A percentile compares a stretch with the other conserved stretches of the same genome.
Evolutionary conservation across 192 early-diverging fungal genomes (phyloP).

Genomic region (Podochytrium sp.): DNA sequence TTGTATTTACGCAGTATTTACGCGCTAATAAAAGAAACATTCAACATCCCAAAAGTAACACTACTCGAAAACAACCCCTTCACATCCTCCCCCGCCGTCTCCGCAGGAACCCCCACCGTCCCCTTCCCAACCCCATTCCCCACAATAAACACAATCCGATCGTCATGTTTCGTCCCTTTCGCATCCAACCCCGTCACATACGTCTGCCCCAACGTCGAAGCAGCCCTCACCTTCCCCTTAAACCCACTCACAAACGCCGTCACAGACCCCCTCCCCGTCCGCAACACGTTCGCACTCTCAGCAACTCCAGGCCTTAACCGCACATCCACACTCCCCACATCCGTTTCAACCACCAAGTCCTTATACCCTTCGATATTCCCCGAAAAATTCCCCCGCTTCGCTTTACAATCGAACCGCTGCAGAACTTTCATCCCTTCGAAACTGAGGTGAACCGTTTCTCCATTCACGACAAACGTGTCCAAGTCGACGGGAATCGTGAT

Average conservation of each 20-base stretch:
- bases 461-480: slow-evolving; percentile 12
- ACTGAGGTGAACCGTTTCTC: background rate
- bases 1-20: too few relatives aligned
- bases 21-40: background rate
- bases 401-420: background rate
- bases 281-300: background rate
- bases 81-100: background rate
- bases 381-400: background rate
- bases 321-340: background rate
- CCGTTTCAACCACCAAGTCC: background rate
- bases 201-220: background rate
- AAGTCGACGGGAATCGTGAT: background rate
- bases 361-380: slow-evolving; percentile 4
- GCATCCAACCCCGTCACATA: background rate
- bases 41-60: background rate
- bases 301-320: background rate
- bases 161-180: background rate
- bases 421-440: background rate
- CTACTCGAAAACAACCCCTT: background rate
- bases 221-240: background rate
- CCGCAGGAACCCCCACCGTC: background rate
- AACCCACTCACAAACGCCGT: background rate
- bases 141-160: background rate
- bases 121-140: background rate
- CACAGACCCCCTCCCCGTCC: background rate